phyloP scores from a whole-genome alignment of 2,329 filamentous ascomycete species.

The Monascus ruber region DNA sequence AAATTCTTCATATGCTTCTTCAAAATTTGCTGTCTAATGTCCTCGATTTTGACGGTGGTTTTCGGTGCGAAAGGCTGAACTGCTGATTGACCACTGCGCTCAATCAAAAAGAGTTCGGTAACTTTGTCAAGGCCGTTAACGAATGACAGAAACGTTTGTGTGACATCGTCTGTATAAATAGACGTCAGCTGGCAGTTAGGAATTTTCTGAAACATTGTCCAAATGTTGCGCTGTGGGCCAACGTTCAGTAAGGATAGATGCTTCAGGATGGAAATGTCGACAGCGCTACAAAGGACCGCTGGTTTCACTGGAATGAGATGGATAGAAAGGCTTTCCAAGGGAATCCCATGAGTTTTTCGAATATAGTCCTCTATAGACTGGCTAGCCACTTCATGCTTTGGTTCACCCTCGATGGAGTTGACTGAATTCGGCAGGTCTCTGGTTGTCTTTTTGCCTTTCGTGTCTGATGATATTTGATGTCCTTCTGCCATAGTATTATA shows the following conservation, averaged over 20 bases:
- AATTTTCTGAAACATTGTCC: constrained; percentile 45
- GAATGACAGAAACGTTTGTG: constrained; percentile 33
- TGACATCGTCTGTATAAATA: constrained; percentile 55
- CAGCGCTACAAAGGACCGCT: constrained; percentile 43
- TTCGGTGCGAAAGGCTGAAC: constrained; percentile 44
- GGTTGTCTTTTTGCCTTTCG: background rate
- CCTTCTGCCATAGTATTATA: background rate
- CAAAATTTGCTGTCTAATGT: constrained; percentile 47
- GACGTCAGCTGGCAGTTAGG: constrained; percentile 43
- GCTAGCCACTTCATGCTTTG: constrained; percentile 1
- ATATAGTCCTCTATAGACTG: constrained; percentile 38
- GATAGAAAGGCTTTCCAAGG: constrained; percentile 44
- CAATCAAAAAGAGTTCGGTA: constrained; percentile 49
- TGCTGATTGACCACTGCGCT: constrained; percentile 41
- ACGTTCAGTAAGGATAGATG: constrained; percentile 53
- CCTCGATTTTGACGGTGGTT: constrained; percentile 42
- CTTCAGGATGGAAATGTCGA: constrained; percentile 48
- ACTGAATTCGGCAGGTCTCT: background rate
- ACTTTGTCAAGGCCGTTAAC: constrained; percentile 43
- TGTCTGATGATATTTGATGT: background rate
- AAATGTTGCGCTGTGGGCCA: constrained; percentile 49
- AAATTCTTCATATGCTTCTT: constrained; percentile 47
- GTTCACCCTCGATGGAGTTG: background rate
- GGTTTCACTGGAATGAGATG: constrained; percentile 51
- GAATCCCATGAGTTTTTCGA: constrained; percentile 46